A percentile compares a stretch with the other conserved stretches of the same genome.
phyloP scores from a whole-genome alignment of 2,329 filamentous ascomycete genomes.

The Cercospora zeae-maydis region DNA sequence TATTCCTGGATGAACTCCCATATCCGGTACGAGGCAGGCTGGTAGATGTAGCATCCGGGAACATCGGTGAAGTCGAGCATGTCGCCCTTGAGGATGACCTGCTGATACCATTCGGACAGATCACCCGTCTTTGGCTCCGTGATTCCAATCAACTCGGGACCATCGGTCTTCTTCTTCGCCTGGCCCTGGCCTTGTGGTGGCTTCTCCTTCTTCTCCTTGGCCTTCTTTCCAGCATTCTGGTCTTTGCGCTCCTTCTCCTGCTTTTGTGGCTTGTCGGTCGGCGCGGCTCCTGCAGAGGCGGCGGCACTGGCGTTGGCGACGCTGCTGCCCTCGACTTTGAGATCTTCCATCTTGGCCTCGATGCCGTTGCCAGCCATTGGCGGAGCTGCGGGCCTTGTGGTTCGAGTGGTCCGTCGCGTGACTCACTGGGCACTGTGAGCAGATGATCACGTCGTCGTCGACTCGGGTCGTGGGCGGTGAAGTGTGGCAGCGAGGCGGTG shows the following conservation, averaged over 20 bases:
- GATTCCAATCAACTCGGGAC: slow-evolving; percentile 74
- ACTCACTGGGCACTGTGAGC: background rate
- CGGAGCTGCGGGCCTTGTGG: background rate
- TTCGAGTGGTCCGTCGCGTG: background rate
- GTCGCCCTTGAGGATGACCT: slow-evolving; percentile 93
- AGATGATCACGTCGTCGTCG: background rate
- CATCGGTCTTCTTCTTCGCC: slow-evolving; percentile 49
- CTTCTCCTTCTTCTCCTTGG: slow-evolving; percentile 31
- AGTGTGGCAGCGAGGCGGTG: background rate
- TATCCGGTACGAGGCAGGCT: slow-evolving; percentile 63
- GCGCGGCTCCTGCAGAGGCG: slow-evolving; percentile 17
- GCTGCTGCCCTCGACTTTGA: slow-evolving; percentile 26
- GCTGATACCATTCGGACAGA: slow-evolving; percentile 94
- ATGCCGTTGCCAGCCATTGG: slow-evolving; percentile 27
- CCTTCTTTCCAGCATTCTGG: slow-evolving; percentile 31
- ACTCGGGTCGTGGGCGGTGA: background rate
- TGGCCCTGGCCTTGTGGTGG: slow-evolving; percentile 26
- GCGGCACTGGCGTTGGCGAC: slow-evolving; percentile 10
- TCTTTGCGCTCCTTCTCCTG: slow-evolving; percentile 38
- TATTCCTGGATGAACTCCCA: slow-evolving; percentile 63
- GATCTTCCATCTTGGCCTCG: slow-evolving; percentile 30
- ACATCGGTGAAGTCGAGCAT: slow-evolving; percentile 99
- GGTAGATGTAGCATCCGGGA: slow-evolving; percentile 94
- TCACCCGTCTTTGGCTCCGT: slow-evolving; percentile 80
- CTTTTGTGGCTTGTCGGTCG: slow-evolving; percentile 34